phyloP scores from a whole-genome alignment of 2,329 filamentous ascomycete genomes.

The Pochonia chlamydosporia region DNA sequence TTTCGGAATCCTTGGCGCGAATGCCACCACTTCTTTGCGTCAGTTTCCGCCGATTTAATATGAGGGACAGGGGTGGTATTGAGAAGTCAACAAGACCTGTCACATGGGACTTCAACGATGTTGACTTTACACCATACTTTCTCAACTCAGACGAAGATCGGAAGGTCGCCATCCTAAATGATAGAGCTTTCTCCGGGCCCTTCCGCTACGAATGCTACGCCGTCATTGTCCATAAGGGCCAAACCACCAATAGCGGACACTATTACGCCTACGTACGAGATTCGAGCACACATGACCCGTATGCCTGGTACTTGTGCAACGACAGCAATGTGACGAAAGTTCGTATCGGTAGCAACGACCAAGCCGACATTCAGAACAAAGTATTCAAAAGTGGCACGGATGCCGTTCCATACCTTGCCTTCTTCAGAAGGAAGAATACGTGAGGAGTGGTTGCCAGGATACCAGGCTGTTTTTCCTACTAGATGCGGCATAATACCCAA shows the following conservation, averaged over 20 bases:
- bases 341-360: conserved; percentile 32
- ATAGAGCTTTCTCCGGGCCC: conserved; percentile 42
- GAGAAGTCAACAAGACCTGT: conserved; percentile 69
- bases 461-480: too few species aligned
- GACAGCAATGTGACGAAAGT: conserved; percentile 37
- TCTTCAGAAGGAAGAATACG: conserved; percentile 33
- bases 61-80: conserved; percentile 31
- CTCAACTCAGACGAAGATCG: conserved; percentile 26
- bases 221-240: conserved; percentile 71
- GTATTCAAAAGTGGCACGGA: conserved; percentile 32
- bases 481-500: too few species aligned
- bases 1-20: conserved; percentile 66
- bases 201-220: conserved; percentile 83
- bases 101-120: conserved; percentile 68
- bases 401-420: conserved; percentile 41
- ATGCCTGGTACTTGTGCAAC: conserved; percentile 44
- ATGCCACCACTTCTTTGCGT: conserved; percentile 76
- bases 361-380: conserved; percentile 28
- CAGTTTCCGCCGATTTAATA: conserved; percentile 59
- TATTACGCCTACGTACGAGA: conserved; percentile 69
- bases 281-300: conserved; percentile 36
- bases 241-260: conserved; percentile 65
- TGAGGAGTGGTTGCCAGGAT: neutral
- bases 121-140: conserved; percentile 48
- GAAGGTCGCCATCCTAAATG: conserved; percentile 18